A percentile compares a stretch with the other conserved stretches of the same genome.
Evolutionary conservation across 805 yeast species (phyloP).

Genomic region (Lipomyces lipofer): DNA sequence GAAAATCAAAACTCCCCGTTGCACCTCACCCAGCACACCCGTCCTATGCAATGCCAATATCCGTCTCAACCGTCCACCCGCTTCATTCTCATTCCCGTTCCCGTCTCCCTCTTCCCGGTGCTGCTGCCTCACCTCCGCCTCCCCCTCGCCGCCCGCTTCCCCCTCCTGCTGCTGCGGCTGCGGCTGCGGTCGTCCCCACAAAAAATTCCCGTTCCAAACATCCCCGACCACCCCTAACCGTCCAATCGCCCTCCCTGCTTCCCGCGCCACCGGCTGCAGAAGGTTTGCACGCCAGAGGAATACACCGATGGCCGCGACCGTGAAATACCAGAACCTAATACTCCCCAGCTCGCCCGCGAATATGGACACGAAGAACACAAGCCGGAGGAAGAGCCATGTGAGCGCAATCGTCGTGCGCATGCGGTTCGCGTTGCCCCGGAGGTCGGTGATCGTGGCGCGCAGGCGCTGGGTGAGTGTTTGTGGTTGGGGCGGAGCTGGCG

Average conservation of each 20-base stretch:
- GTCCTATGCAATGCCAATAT: no score
- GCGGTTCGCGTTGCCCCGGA: constrained; percentile 14
- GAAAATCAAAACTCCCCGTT: constrained; percentile 26
- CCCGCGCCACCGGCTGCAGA: background rate
- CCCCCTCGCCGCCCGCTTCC: no score
- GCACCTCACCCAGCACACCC: constrained; percentile 10
- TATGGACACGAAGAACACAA: constrained; percentile 21
- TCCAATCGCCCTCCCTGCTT: background rate
- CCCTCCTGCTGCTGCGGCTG: constrained; percentile 6
- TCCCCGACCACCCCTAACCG: background rate
- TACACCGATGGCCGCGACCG: constrained; percentile 12
- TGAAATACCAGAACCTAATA: constrained; percentile 19
- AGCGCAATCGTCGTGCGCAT: constrained; percentile 18
- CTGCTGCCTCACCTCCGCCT: background rate
- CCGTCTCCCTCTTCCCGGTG: constrained; percentile 1
- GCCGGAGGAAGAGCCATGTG: constrained; percentile 23
- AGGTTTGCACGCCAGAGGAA: constrained; percentile 16
- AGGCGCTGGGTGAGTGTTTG: background rate
- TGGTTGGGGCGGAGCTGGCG: constrained; percentile 1
- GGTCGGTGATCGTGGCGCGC: background rate
- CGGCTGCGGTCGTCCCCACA: background rate
- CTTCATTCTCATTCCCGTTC: background rate
- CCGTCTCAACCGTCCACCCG: constrained; percentile 1
- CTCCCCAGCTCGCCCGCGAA: constrained; percentile 25
- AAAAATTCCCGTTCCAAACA: background rate